phyloP scores from a whole-genome alignment of 1,284 basidiomycete species.

The Apiotrichum mycotoxinovorans region DNA sequence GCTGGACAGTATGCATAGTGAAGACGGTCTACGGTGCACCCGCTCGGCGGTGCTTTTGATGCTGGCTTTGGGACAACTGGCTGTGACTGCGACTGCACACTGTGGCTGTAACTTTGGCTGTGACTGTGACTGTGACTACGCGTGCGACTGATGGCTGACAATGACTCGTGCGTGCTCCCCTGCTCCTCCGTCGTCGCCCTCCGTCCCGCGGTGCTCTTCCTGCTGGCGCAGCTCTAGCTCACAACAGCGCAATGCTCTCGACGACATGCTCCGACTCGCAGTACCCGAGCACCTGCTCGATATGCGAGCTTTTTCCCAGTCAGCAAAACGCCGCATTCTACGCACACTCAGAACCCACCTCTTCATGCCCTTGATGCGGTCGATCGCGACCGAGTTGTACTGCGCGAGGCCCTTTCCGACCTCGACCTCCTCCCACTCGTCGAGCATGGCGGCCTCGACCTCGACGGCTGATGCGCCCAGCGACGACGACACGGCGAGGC shows the following conservation, averaged over 20 bases:
- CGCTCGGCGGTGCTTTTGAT: no score
- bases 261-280: constrained; percentile 95
- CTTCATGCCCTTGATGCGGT: constrained; percentile 80
- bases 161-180: no score
- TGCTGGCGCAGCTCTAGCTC: background rate
- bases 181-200: background rate
- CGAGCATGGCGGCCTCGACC: constrained; percentile 25
- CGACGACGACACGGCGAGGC: background rate
- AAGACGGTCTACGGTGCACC: no score
- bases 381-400: constrained; percentile 91
- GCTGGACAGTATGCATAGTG: no score
- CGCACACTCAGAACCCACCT: constrained; percentile 63
- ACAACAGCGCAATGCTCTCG: constrained; percentile 64
- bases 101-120: no score
- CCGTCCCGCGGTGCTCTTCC: background rate
- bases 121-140: no score
- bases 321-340: no score
- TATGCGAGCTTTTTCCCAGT: constrained; percentile 62
- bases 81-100: no score
- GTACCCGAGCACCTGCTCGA: constrained; percentile 79
- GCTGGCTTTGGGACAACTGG: no score
- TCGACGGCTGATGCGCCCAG: background rate
- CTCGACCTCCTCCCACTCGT: constrained; percentile 74
- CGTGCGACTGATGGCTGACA: no score
- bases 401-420: constrained; percentile 92